phyloP scores from a whole-genome alignment of 106 monocot genomes.

The Dioscorea dumetorum region DNA sequence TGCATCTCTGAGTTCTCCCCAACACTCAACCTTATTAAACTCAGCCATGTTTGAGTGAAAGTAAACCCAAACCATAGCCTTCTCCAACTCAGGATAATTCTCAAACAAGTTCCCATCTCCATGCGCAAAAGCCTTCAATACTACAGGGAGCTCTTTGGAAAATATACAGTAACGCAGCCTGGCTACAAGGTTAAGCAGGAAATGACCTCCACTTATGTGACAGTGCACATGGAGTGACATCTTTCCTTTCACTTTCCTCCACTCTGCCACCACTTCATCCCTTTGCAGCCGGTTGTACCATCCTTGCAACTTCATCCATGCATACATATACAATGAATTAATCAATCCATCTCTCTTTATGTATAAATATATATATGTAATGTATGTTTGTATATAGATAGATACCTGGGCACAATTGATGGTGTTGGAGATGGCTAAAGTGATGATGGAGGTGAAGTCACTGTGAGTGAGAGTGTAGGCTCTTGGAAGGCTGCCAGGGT shows the following conservation, averaged over 20 bases:
- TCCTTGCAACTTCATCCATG: slow-evolving; percentile 44
- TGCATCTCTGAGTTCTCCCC: slow-evolving; percentile 70
- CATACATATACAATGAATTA: too few relatives aligned
- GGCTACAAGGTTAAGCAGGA: slow-evolving; percentile 83
- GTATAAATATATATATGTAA: too few relatives aligned
- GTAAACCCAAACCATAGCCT: slow-evolving; percentile 84
- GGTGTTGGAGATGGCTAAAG: slow-evolving; percentile 76
- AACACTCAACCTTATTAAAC: slow-evolving; percentile 78
- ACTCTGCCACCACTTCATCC: slow-evolving; percentile 96
- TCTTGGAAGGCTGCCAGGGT: slow-evolving; percentile 64
- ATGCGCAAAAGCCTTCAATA: slow-evolving; percentile 85
- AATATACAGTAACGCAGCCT: slow-evolving; percentile 80
- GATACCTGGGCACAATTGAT: slow-evolving; percentile 79
- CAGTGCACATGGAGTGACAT: slow-evolving; percentile 98
- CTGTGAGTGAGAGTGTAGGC: slow-evolving; percentile 97
- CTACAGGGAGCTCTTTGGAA: slow-evolving; percentile 82
- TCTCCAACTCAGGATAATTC: slow-evolving; percentile 68
- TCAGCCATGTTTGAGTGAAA: slow-evolving; percentile 83
- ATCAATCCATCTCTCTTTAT: too few relatives aligned
- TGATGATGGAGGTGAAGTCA: slow-evolving; percentile 80
- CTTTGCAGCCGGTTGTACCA: slow-evolving; percentile 88
- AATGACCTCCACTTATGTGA: slow-evolving; percentile 93
- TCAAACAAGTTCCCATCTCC: slow-evolving; percentile 61
- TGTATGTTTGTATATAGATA: too few relatives aligned
- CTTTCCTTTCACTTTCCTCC: slow-evolving; percentile 80